These are phyloP conservation scores for Plicaturopsis crispa DNA, from an alignment of 768 basidiomycete genomes.

Conservation along the genomic window DNA sequence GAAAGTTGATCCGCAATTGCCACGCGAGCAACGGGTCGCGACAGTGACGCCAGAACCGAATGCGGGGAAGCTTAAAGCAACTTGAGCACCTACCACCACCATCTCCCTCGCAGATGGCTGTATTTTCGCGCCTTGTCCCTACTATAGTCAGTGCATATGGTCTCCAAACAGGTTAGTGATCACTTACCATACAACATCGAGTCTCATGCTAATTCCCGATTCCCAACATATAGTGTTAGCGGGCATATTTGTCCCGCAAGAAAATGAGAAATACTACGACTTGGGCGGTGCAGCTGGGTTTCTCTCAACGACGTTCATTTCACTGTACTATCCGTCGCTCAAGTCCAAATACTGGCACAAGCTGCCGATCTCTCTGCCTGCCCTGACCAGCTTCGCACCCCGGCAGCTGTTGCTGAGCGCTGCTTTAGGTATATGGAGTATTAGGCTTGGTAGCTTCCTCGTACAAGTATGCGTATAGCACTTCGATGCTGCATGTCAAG, in stretches of 20 bases:
- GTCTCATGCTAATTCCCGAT: background rate
- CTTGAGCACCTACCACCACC: background rate
- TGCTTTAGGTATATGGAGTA: conserved; percentile 52
- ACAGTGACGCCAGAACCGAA: no score
- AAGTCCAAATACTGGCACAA: conserved; percentile 40
- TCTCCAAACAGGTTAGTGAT: conserved; percentile 35
- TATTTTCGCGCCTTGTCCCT: conserved; percentile 49
- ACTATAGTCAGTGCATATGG: conserved; percentile 40
- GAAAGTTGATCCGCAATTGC: no score
- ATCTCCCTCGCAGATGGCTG: conserved; percentile 24
- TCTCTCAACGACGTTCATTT: conserved; percentile 50
- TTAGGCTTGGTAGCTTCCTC: conserved; percentile 57
- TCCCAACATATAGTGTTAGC: conserved; percentile 36
- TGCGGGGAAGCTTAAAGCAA: no score
- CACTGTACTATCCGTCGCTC: conserved; percentile 55
- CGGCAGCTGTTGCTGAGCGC: conserved; percentile 54
- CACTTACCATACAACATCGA: conserved; percentile 2
- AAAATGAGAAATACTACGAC: conserved; percentile 63
- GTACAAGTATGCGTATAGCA: conserved; percentile 26
- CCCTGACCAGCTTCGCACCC: conserved; percentile 42
- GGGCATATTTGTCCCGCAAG: conserved; percentile 53
- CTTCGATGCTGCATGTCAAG: background rate
- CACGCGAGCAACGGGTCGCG: no score
- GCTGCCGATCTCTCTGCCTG: conserved; percentile 27
- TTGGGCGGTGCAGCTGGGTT: conserved; percentile 61